Evolutionary conservation across 768 basidiomycete genomes (phyloP).

Genomic region (Lyophyllum atratum): DNA sequence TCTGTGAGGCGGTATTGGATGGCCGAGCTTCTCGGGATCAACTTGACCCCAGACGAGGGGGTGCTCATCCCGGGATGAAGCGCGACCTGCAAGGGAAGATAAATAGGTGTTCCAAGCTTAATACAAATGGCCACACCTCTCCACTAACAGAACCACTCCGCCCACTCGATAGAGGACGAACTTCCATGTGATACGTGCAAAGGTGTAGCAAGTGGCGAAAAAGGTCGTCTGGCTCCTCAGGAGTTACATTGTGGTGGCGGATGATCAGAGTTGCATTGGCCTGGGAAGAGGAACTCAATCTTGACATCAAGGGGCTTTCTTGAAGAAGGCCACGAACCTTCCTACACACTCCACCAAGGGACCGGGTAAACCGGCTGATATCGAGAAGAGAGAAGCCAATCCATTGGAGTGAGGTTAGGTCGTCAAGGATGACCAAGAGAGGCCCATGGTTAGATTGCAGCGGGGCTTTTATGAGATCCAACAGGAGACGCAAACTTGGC

Average conservation of each 20-base stretch:
- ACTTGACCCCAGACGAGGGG: constrained; percentile 30
- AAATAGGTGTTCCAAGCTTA: not conserved
- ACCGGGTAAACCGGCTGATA: constrained; percentile 59
- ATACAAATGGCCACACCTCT: constrained; percentile 46
- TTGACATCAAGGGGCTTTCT: not conserved
- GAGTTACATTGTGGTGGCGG: constrained; percentile 63
- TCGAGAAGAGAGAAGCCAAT: constrained; percentile 57
- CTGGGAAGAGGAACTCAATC: constrained; percentile 30
- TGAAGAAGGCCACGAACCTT: constrained; percentile 40
- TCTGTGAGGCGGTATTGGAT: constrained; percentile 77
- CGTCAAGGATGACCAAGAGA: constrained; percentile 67
- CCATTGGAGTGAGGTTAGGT: constrained; percentile 70
- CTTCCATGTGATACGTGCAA: constrained; percentile 71
- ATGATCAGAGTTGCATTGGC: constrained; percentile 55
- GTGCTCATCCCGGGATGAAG: constrained; percentile 58
- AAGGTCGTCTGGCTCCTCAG: constrained; percentile 59
- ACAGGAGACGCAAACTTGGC: constrained; percentile 32
- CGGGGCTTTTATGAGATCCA: constrained; percentile 34
- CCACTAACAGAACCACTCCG: constrained; percentile 79
- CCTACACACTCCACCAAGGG: constrained; percentile 54
- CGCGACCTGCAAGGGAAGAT: constrained; percentile 46
- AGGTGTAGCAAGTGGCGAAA: constrained; percentile 61
- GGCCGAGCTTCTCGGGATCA: constrained; percentile 55
- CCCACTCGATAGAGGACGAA: constrained; percentile 70
- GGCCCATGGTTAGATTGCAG: constrained; percentile 17